A percentile compares a stretch with the other conserved stretches of the same genome.
Conservation (phyloP, 2,329 filamentous ascomycete species). For the Ophiostoma sp. region DNA sequence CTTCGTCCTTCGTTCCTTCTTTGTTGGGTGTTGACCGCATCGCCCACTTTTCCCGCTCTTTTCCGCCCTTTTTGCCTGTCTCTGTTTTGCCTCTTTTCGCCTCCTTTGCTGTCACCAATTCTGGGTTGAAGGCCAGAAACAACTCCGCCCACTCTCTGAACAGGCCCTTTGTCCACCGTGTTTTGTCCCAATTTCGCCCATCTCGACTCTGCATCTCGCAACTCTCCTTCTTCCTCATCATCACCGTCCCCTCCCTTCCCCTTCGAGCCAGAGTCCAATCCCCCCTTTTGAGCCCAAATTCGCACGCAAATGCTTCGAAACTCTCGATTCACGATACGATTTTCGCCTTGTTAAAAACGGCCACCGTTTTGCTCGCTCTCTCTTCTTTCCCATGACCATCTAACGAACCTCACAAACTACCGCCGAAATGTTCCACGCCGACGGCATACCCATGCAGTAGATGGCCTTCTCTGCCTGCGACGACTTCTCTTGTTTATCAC, state of each 20-base stretch:
- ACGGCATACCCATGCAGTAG: slow-evolving; percentile 33
- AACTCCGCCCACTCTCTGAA: not conserved
- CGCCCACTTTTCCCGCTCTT: slow-evolving; percentile 26
- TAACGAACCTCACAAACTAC: not conserved
- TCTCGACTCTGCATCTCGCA: not conserved
- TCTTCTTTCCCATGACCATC: not conserved
- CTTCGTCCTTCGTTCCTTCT: slow-evolving; percentile 3
- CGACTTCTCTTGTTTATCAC: slow-evolving; percentile 12
- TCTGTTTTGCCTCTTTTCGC: slow-evolving; percentile 2
- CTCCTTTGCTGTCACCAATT: slow-evolving; percentile 13
- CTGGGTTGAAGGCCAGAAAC: too few species aligned
- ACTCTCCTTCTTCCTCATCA: slow-evolving; percentile 19
- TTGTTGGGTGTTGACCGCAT: slow-evolving; percentile 29
- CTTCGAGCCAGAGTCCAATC: slow-evolving; percentile 15
- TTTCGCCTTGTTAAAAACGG: not conserved
- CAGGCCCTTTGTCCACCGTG: not conserved
- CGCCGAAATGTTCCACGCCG: slow-evolving; percentile 33
- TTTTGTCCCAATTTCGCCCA: slow-evolving; percentile 14
- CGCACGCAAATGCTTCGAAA: not conserved
- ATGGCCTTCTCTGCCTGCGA: slow-evolving; percentile 35
- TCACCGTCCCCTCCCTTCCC: slow-evolving; percentile 2
- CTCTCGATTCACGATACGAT: not conserved
- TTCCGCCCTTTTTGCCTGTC: not conserved
- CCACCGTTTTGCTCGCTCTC: not conserved
- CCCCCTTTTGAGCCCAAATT: not conserved